Evolutionary conservation across 257 asterid species (phyloP).

Genomic region (Phtheirospermum japonicum): DNA sequence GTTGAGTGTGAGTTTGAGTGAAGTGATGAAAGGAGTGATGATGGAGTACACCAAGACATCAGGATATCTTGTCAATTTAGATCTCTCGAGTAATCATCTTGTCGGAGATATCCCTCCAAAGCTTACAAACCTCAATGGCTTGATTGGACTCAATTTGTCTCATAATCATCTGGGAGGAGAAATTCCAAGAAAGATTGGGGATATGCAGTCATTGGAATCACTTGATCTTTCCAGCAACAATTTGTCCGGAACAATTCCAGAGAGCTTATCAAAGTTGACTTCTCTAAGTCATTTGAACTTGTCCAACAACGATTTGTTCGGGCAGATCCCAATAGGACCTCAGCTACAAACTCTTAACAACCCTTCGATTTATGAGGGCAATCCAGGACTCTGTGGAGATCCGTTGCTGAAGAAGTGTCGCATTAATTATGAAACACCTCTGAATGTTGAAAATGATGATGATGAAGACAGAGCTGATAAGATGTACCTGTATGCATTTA

Average conservation of each 20-base stretch:
- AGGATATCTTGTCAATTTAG: not conserved
- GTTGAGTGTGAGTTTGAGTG: not conserved
- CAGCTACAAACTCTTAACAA: not conserved
- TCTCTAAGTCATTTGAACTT: constrained; percentile 11
- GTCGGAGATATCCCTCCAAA: constrained; percentile 17
- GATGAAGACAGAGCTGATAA: no score
- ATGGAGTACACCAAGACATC: not conserved
- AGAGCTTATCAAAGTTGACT: not conserved
- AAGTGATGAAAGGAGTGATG: constrained; percentile 13
- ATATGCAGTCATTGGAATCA: not conserved
- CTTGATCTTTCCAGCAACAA: constrained; percentile 18
- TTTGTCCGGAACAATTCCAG: constrained; percentile 2
- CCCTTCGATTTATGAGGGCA: not conserved
- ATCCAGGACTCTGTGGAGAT: no score
- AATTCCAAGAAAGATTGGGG: constrained; percentile 17
- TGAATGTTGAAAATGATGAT: no score
- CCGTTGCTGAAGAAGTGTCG: no score
- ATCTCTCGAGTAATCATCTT: constrained; percentile 20
- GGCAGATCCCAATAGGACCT: constrained; percentile 5
- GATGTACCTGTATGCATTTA: no score
- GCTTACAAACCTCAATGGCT: not conserved
- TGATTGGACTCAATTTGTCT: constrained; percentile 17
- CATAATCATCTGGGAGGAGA: constrained; percentile 14
- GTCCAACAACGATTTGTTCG: constrained; percentile 10
- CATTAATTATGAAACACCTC: no score